A percentile compares a stretch with the other conserved stretches of the same genome.
Conservation (phyloP, 2,329 filamentous ascomycete genomes). For the Sporothrix pseudoabietina region DNA sequence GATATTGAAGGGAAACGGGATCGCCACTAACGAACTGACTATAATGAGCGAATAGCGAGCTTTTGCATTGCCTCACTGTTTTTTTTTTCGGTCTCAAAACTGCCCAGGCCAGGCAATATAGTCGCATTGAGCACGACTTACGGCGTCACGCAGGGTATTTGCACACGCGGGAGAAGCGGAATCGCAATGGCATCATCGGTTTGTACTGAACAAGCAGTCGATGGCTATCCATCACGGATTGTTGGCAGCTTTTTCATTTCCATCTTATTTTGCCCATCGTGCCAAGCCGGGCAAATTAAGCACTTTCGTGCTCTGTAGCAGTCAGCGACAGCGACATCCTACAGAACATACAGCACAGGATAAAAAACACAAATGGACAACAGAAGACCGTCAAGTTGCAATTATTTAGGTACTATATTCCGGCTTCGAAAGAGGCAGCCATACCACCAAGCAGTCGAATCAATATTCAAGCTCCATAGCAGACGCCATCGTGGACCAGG, state of each 20-base stretch:
- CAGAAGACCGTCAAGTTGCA: not conserved
- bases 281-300: not conserved
- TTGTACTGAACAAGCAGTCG: not conserved
- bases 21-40: conserved; percentile 2
- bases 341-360: not conserved
- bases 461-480: not conserved
- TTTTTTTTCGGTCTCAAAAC: no score
- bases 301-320: not conserved
- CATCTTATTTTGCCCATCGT: not conserved
- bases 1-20: not conserved
- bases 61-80: not conserved
- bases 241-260: not conserved
- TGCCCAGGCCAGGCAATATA: not conserved
- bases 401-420: not conserved
- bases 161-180: not conserved
- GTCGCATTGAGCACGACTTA: conserved; percentile 1
- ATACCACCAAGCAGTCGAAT: not conserved
- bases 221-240: not conserved
- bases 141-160: not conserved
- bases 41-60: conserved; percentile 2
- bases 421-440: not conserved
- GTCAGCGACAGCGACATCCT: not conserved
- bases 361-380: not conserved
- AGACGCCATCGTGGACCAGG: not conserved
- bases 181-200: not conserved